Conservation (phyloP, 179 eudicot species). For the Beta lomatogona region DNA sequence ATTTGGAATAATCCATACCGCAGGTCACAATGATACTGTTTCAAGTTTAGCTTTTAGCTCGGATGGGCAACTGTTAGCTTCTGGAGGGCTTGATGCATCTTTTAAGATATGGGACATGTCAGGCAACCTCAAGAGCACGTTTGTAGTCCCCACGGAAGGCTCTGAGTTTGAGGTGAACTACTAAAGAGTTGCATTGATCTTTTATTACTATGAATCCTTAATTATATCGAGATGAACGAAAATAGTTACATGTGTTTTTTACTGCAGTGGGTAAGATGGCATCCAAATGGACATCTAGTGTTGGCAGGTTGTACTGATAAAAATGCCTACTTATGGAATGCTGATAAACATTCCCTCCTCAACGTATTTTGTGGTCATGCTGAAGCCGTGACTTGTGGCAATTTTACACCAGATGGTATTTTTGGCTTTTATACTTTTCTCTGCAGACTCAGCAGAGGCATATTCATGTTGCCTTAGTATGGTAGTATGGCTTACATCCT, state of each 20-base stretch:
- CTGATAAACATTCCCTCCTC: neutral
- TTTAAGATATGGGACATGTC: neutral
- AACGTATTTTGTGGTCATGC: neutral
- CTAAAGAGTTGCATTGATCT: neutral
- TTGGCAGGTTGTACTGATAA: constrained; percentile 8
- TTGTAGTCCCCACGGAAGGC: neutral
- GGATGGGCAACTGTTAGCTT: neutral
- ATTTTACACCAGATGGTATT: neutral
- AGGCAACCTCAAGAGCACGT: neutral
- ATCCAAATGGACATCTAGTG: constrained; percentile 1
- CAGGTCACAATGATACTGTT: neutral
- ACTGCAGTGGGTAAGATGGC: constrained; percentile 2
- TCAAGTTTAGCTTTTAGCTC: neutral
- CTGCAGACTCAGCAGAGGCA: neutral
- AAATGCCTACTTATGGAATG: neutral
- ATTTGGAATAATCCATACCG: neutral
- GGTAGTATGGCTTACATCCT: neutral
- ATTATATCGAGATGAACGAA: neutral
- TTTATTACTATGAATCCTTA: no score
- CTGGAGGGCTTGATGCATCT: neutral
- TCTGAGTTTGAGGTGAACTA: neutral
- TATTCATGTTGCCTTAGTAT: neutral
- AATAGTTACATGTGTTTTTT: no score
- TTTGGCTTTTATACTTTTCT: neutral
- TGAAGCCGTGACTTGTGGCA: neutral